Evolutionary conservation across 78 protist species (phyloP).

Genomic region (Emiliania huxleyi): DNA sequence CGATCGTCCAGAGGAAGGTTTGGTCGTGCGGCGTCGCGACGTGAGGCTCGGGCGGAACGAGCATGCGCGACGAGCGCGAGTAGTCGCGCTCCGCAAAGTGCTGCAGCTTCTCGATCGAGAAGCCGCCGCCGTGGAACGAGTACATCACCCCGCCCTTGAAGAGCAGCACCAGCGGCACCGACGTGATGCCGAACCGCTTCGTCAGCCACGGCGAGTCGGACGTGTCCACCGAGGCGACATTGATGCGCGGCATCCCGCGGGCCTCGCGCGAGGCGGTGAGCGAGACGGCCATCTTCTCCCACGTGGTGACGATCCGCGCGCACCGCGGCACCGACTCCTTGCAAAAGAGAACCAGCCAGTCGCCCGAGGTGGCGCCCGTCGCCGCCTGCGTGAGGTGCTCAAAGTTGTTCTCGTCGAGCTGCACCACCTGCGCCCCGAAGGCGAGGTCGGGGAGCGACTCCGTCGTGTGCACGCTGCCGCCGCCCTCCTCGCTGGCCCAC

Average conservation of each 20-base stretch:
- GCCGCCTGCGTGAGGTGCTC: conserved; percentile 47
- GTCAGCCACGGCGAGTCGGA: not conserved
- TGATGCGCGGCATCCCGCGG: not conserved
- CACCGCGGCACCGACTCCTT: not conserved
- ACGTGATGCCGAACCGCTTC: not conserved
- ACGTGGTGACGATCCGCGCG: not conserved
- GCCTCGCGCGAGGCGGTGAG: conserved; percentile 5
- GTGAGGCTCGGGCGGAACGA: conserved; percentile 29
- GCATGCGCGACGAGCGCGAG: not conserved
- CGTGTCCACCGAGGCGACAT: conserved; percentile 1
- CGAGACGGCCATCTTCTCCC: not conserved
- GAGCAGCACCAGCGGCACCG: not conserved
- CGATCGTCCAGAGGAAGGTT: not conserved
- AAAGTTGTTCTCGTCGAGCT: conserved; percentile 28
- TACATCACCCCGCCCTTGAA: conserved; percentile 24
- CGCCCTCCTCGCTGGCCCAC: not conserved
- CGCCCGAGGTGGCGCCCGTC: conserved; percentile 46
- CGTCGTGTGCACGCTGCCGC: not conserved
- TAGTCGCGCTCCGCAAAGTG: conserved; percentile 2
- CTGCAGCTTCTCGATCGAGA: not conserved
- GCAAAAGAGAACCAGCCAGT: conserved; percentile 27
- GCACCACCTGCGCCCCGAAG: not conserved
- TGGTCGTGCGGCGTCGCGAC: conserved; percentile 24
- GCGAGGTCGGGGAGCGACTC: not conserved
- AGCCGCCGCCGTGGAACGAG: not conserved